phyloP scores from a whole-genome alignment of 768 basidiomycete species.

The Naganishia friedmannii region DNA sequence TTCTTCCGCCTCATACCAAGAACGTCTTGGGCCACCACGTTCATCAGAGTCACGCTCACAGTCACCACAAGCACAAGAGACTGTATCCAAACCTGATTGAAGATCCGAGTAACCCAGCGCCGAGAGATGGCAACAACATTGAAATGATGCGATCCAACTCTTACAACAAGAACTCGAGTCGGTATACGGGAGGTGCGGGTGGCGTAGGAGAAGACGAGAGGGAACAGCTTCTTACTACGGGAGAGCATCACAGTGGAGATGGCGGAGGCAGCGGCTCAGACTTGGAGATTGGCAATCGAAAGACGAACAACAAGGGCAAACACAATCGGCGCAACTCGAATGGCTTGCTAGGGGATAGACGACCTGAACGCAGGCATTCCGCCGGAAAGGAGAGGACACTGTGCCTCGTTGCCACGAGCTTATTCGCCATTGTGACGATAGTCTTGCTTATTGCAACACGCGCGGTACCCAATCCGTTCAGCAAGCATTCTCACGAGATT shows the following conservation, averaged over 20 bases:
- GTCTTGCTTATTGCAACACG: constrained; percentile 23
- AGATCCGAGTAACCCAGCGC: background rate
- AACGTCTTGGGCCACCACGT: background rate
- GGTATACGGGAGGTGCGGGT: constrained; percentile 12
- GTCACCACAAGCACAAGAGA: constrained; percentile 17
- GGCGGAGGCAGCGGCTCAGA: constrained; percentile 19
- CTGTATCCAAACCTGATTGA: constrained; percentile 11
- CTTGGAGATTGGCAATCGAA: constrained; percentile 15
- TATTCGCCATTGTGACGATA: constrained; percentile 17
- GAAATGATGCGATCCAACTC: constrained; percentile 20
- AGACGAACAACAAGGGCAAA: constrained; percentile 10
- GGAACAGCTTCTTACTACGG: constrained; percentile 10
- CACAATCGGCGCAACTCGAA: constrained; percentile 25
- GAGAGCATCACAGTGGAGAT: constrained; percentile 1
- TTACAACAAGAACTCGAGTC: constrained; percentile 5
- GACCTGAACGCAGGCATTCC: background rate
- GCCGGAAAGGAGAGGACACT: constrained; percentile 7
- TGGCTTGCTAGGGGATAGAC: background rate
- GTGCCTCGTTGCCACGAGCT: constrained; percentile 11
- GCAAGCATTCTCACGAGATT: background rate
- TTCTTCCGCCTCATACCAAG: background rate
- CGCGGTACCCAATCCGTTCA: constrained; percentile 6
- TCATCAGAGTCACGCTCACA: background rate
- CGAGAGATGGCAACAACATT: constrained; percentile 5
- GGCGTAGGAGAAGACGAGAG: constrained; percentile 18